A percentile compares a stretch with the other conserved stretches of the same genome.
phyloP scores from a whole-genome alignment of 2,329 filamentous ascomycete species.

The Diplodia sapinea region DNA sequence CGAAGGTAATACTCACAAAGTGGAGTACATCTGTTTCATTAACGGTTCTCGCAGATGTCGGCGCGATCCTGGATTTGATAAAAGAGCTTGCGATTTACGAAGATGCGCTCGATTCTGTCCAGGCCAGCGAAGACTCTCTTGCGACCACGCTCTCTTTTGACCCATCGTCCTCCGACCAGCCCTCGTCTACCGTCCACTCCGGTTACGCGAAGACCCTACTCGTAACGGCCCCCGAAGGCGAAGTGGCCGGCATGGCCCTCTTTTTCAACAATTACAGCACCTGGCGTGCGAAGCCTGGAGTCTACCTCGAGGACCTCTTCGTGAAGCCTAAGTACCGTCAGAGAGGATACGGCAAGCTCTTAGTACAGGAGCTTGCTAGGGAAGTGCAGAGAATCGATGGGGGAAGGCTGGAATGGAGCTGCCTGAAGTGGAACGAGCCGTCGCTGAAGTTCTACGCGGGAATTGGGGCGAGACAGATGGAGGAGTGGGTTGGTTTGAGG shows the following conservation, averaged over 20 bases:
- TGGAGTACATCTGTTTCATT: not conserved
- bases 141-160: conserved; percentile 79
- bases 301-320: conserved; percentile 94
- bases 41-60: conserved; percentile 66
- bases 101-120: conserved; percentile 72
- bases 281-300: conserved; percentile 84
- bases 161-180: conserved; percentile 39
- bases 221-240: conserved; percentile 50
- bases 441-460: conserved; percentile 82
- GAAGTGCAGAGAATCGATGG: conserved; percentile 77
- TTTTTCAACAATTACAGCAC: conserved; percentile 98
- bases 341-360: conserved; percentile 76
- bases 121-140: conserved; percentile 79
- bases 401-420: conserved; percentile 83
- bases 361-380: conserved; percentile 78
- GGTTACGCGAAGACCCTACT: conserved; percentile 79
- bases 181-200: conserved; percentile 42
- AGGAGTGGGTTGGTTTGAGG: conserved; percentile 76
- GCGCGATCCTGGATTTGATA: conserved; percentile 80
- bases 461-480: conserved; percentile 68
- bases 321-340: conserved; percentile 73
- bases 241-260: conserved; percentile 77
- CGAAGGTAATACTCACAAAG: conserved; percentile 55
- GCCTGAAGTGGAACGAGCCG: conserved; percentile 91
- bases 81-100: conserved; percentile 88